Evolutionary conservation across 352 stramenopile genomes (phyloP).

Genomic region (Globisporangium rhizosaccharum): DNA sequence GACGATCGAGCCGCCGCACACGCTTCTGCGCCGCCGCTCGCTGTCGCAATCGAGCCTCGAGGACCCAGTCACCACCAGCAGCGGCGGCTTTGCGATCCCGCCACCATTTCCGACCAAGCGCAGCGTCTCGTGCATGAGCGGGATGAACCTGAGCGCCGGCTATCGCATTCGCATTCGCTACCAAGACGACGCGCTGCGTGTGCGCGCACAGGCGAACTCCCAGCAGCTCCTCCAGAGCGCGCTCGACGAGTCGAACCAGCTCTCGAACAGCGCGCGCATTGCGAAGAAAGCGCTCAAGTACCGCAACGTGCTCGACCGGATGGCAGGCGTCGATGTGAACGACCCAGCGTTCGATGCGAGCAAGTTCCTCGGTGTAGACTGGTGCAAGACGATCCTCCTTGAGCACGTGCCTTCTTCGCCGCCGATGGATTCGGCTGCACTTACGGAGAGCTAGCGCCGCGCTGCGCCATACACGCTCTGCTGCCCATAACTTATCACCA

Average conservation of each 20-base stretch:
- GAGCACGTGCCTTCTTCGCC: not conserved
- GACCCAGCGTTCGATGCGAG: slow-evolving; percentile 9
- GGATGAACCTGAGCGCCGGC: not conserved
- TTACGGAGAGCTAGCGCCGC: not conserved
- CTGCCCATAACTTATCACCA: too few relatives aligned
- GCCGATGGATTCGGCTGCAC: not conserved
- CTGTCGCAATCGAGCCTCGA: slow-evolving; percentile 1
- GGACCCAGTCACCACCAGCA: not conserved
- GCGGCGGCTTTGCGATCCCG: not conserved
- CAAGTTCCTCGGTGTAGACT: slow-evolving; percentile 9
- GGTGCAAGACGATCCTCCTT: slow-evolving; percentile 10
- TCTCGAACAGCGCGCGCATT: slow-evolving; percentile 9
- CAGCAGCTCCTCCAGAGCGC: slow-evolving; percentile 32
- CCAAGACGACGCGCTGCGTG: slow-evolving; percentile 33
- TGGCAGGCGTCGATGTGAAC: slow-evolving; percentile 8
- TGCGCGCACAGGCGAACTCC: slow-evolving; percentile 23
- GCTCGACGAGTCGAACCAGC: slow-evolving; percentile 11
- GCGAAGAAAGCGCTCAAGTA: slow-evolving; percentile 18
- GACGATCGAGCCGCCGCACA: not conserved
- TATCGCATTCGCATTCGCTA: slow-evolving; percentile 24
- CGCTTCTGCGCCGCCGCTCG: slow-evolving; percentile 2
- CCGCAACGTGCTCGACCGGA: slow-evolving; percentile 14
- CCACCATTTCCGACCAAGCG: not conserved
- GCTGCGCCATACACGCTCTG: not conserved
- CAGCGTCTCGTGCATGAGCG: not conserved